Evolutionary conservation across 2,329 filamentous ascomycete genomes (phyloP).

Genomic region (Seiridium unicorne): DNA sequence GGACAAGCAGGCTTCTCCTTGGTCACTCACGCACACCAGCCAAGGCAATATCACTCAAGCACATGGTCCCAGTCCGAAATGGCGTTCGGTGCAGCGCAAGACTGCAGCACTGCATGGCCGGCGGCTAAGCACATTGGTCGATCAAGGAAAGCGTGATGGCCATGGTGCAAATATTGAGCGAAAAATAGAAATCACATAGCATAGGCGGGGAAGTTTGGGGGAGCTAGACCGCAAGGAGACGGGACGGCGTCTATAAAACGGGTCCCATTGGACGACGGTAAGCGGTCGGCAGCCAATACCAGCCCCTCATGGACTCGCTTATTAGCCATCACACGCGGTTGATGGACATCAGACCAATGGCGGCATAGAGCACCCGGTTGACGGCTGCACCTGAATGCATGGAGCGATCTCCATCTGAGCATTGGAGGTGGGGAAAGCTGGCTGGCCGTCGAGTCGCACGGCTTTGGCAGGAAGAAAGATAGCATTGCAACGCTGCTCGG

Average conservation of each 20-base stretch:
- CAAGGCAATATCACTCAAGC: slow-evolving; percentile 22
- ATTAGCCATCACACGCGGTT: slow-evolving; percentile 30
- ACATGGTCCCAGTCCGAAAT: slow-evolving; percentile 19
- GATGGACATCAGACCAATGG: slow-evolving; percentile 20
- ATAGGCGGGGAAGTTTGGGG: slow-evolving; percentile 10
- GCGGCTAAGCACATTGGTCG: slow-evolving; percentile 36
- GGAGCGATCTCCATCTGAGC: slow-evolving; percentile 9
- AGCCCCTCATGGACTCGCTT: slow-evolving; percentile 19
- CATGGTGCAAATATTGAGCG: slow-evolving; percentile 14
- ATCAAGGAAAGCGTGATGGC: slow-evolving; percentile 18
- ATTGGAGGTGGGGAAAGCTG: background rate
- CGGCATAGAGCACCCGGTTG: slow-evolving; percentile 15
- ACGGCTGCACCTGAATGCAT: slow-evolving; percentile 19
- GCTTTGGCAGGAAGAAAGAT: slow-evolving; percentile 10
- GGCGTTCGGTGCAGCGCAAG: slow-evolving; percentile 24
- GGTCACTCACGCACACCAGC: slow-evolving; percentile 20
- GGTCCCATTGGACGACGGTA: slow-evolving; percentile 28
- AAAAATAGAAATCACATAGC: slow-evolving; percentile 21
- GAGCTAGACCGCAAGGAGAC: slow-evolving; percentile 29
- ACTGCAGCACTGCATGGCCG: slow-evolving; percentile 33
- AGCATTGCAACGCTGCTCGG: slow-evolving; percentile 4
- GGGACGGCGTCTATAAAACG: slow-evolving; percentile 39
- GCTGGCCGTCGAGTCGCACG: background rate
- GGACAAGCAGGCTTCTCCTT: slow-evolving; percentile 19
- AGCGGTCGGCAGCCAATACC: slow-evolving; percentile 26